Base-by-base conservation (phyloP, 139 green algal species). In the Closterium sp. region DNA sequence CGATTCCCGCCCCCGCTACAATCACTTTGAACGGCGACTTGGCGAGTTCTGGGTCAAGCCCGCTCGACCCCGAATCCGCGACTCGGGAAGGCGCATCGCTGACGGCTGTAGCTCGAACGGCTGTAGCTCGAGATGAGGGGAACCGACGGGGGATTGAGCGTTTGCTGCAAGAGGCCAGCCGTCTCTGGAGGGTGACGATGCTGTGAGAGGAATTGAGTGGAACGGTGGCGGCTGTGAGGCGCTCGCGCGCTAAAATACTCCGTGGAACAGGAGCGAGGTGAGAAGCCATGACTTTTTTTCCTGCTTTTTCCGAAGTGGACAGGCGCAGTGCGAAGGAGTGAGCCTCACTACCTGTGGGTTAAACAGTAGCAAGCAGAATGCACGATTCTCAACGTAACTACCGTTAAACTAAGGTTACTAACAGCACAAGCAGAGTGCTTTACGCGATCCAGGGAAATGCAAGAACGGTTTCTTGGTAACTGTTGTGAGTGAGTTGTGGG, bases 1-100 rank as follows among this genome's bases (percentile, higher is more conserved):
- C 96, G 89, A 99, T 99, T 85, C 97, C 97, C 30, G 92, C 97
- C 27, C 97, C 97, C 4, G 97, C 97, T 50, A 98, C 97, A 4
- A 98, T 89, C 2, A 98, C 96, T 73, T 87, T 92, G 24, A 92
- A 45, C 29, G 89, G 89, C 29, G 32, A 28, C 38, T 85, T 91
- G 62, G 62, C 62, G 62, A 79, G 62, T 4, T 22, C 19, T 79
- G 62, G 17, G 17, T 79, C 62, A 13, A 79, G 62, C 62, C 62
- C 62, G 62, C 62, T 79, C 62, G 62, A 79, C 17, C 62, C 62
- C 62, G 62, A 79, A 79, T 79, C 62, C 62, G 62, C 62, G 62
- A 79, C 62, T 13, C 62, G 62, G 17, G 62, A 79, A 79, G 62
- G 62, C 62, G 62, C 62, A 24, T 79, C 62, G 62, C 62, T 79